These are phyloP conservation scores for Stentor roeselii DNA, from an alignment of 73 alveolate genomes.

Conservation along the genomic window DNA sequence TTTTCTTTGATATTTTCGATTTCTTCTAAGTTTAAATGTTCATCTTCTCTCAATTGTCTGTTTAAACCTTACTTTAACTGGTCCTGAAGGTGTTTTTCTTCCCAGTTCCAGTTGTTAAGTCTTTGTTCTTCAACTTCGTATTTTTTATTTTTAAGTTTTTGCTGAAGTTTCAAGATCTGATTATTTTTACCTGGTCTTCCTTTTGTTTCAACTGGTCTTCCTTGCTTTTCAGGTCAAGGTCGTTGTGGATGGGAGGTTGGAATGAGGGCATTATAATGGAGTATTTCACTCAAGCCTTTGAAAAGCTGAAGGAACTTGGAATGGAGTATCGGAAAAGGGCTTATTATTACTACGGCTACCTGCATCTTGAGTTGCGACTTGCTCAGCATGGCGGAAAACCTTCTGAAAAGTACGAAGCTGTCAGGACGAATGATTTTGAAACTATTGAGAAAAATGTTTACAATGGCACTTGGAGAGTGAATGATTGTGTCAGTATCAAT, in stretches of 20 bases:
- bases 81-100: background rate
- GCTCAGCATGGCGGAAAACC: background rate
- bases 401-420: background rate
- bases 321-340: background rate
- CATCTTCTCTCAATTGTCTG: background rate
- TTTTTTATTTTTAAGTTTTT: background rate
- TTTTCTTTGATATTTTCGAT: background rate
- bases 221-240: background rate
- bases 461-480: background rate
- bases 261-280: background rate
- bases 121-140: background rate
- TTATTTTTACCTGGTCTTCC: background rate
- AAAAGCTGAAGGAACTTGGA: too few species aligned
- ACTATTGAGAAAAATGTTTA: background rate
- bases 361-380: background rate
- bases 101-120: constrained; percentile 20
- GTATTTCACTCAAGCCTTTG: too few species aligned
- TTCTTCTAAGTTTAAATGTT: background rate
- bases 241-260: background rate
- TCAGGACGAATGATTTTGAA: background rate
- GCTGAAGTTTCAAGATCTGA: background rate
- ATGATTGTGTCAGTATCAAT: constrained; percentile 4
- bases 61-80: background rate
- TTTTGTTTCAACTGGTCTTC: background rate
- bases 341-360: background rate